These are phyloP conservation scores for Synchytrium microbalum DNA, from an alignment of 371 early-diverging fungal genomes.

Conservation along the genomic window DNA sequence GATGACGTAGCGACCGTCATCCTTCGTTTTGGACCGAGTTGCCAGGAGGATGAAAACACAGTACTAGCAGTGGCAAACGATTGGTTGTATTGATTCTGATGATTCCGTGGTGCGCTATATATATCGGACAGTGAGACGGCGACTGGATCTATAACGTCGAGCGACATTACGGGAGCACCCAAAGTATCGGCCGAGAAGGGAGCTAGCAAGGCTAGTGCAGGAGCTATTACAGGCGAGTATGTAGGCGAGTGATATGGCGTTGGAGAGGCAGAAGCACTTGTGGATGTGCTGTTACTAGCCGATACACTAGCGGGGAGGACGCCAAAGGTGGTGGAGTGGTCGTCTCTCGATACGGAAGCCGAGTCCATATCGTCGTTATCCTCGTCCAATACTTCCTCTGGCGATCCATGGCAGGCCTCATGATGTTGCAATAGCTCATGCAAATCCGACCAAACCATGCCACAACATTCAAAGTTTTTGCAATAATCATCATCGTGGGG, in stretches of 20 bases:
- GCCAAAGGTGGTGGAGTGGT: too few relatives aligned
- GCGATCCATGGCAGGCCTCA: neutral
- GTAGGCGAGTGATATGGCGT: neutral
- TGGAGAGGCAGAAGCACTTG: too few relatives aligned
- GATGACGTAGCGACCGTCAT: neutral
- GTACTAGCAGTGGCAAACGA: neutral
- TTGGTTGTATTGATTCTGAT: neutral
- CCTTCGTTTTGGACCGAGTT: neutral
- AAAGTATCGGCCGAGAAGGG: neutral
- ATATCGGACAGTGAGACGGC: neutral
- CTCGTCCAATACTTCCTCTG: neutral
- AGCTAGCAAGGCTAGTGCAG: neutral
- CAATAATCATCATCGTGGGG: too few relatives aligned
- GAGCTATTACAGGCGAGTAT: neutral
- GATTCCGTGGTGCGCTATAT: neutral
- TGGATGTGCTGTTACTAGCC: neutral
- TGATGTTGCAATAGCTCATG: neutral
- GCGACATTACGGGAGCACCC: neutral
- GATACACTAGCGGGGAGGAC: neutral
- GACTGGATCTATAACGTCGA: neutral
- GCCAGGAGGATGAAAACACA: neutral
- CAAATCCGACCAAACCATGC: neutral
- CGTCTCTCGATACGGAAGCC: neutral
- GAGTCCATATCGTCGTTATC: neutral
- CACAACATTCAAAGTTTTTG: neutral